Percentiles rank a stretch among this genome's conserved stretches.
These are phyloP conservation scores for Ganoderma lucidum DNA, from an alignment of 1,284 basidiomycete species.

Conservation along the genomic window DNA sequence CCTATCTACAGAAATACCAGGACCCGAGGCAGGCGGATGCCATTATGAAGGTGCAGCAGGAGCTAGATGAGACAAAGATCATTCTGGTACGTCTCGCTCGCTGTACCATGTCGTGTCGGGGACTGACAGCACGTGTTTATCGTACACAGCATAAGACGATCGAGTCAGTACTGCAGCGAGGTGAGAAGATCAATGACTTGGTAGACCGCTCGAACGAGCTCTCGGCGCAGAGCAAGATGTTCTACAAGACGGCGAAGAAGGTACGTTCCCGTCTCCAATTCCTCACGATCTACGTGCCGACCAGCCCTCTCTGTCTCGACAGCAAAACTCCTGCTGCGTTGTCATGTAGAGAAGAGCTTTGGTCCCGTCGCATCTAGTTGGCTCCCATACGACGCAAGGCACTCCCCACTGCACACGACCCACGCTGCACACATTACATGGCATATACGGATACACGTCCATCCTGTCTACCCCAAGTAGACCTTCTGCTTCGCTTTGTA, in stretches of 20 bases:
- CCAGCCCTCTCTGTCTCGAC: too few relatives aligned
- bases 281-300: not conserved
- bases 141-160: conserved; percentile 94
- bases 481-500: not conserved
- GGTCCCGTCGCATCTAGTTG: too few relatives aligned
- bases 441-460: not conserved
- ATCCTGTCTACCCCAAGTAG: not conserved
- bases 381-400: not conserved
- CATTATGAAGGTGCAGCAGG: conserved; percentile 98
- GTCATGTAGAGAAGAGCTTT: conserved; percentile 43
- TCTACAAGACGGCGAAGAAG: conserved; percentile 86
- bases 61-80: conserved; percentile 99
- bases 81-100: conserved; percentile 70
- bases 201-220: conserved; percentile 95
- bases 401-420: conserved; percentile 14
- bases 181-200: conserved; percentile 97
- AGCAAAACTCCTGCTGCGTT: conserved; percentile 80
- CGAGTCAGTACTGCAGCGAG: conserved; percentile 95
- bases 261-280: conserved; percentile 42
- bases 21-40: conserved; percentile 98
- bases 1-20: conserved; percentile 94
- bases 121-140: not conserved
- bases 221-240: conserved; percentile 92
- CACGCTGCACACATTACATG: not conserved
- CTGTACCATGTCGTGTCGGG: not conserved